Conservation (phyloP, 345 rosid species). For the Bruguiera sexangula region DNA sequence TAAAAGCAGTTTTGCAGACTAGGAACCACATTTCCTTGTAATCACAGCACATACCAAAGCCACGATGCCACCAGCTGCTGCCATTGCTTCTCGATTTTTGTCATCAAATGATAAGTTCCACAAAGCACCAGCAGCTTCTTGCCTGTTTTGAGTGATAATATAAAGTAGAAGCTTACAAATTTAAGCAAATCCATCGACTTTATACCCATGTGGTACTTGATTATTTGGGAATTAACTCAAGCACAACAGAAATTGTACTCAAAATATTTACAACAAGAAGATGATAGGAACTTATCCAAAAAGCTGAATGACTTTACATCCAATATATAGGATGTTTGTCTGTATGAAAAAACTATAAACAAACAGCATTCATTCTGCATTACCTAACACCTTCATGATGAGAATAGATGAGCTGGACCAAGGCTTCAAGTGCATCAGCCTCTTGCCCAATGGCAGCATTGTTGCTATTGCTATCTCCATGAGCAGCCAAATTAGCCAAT, state of each 20-base stretch:
- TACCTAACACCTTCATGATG: constrained; percentile 42
- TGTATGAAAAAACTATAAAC: not conserved
- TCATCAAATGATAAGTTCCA: constrained; percentile 46
- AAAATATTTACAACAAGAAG: not conserved
- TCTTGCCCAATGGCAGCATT: constrained; percentile 41
- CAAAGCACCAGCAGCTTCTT: constrained; percentile 45
- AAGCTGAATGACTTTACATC: not conserved
- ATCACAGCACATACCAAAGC: constrained; percentile 31
- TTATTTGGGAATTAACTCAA: not conserved
- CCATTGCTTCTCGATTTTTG: constrained; percentile 42
- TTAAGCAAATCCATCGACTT: not conserved
- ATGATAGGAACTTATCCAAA: not conserved
- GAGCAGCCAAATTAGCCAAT: constrained; percentile 42
- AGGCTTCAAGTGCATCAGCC: constrained; percentile 37
- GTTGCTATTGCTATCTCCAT: constrained; percentile 36
- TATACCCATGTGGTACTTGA: not conserved
- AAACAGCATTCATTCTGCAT: not conserved
- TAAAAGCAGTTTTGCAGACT: not conserved
- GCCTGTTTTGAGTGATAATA: constrained; percentile 23
- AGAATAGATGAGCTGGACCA: constrained; percentile 34
- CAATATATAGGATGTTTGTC: not conserved
- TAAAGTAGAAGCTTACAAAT: not conserved
- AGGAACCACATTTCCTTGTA: not conserved
- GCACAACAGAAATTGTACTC: not conserved
- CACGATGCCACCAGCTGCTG: constrained; percentile 35